A percentile compares a stretch with the other conserved stretches of the same genome.
Conservation (phyloP, 163 green algal species). For the Chlamydomonas reinhardtii region DNA sequence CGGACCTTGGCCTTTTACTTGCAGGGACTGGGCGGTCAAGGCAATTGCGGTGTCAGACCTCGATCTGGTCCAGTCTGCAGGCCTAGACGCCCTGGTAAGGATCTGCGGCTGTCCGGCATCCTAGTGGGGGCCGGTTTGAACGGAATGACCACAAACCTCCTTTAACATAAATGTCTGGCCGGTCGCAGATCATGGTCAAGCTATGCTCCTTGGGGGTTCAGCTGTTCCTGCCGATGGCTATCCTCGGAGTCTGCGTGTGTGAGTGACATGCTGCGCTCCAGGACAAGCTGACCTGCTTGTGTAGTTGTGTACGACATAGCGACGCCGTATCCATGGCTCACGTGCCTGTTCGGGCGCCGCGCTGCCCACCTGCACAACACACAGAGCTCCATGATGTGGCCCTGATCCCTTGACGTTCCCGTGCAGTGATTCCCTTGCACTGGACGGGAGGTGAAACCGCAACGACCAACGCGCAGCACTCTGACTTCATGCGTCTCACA, state of each 20-base stretch:
- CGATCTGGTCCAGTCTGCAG: constrained; percentile 3
- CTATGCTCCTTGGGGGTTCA: constrained; percentile 46
- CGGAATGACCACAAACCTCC: too few relatives aligned
- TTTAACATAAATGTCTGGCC: too few relatives aligned
- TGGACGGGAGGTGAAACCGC: constrained; percentile 21
- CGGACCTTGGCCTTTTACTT: too few relatives aligned
- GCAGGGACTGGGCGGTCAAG: constrained; percentile 37
- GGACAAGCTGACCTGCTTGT: too few relatives aligned
- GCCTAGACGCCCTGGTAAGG: constrained; percentile 32
- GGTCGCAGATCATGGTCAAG: constrained; percentile 55
- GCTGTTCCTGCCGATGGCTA: constrained; percentile 36
- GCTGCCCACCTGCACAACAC: too few relatives aligned
- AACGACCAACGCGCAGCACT: background rate
- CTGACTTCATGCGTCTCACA: constrained; percentile 50
- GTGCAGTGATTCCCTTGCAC: constrained; percentile 43
- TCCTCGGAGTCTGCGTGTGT: constrained; percentile 18
- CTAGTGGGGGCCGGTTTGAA: too few relatives aligned
- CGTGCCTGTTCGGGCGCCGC: too few relatives aligned
- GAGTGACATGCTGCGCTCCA: background rate
- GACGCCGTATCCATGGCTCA: too few relatives aligned
- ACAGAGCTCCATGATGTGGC: background rate
- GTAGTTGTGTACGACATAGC: too few relatives aligned
- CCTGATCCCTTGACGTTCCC: too few relatives aligned
- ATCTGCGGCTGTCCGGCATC: too few relatives aligned
- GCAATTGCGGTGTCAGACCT: constrained; percentile 11